phyloP scores from a whole-genome alignment of 371 early-diverging fungal genomes.

The Batkoa obscura region DNA sequence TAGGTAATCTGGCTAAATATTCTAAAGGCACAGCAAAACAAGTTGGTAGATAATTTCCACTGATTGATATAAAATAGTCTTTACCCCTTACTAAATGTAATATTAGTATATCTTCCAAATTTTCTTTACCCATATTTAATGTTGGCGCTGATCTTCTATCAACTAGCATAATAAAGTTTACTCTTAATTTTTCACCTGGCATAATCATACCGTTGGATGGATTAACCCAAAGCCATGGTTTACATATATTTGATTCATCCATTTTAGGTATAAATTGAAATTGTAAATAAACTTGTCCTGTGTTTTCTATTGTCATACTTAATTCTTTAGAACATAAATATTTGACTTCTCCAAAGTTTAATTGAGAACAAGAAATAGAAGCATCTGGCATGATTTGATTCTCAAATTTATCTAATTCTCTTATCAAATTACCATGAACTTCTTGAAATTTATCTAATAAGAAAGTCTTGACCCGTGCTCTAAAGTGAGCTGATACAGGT shows the following conservation, averaged over 20 bases:
- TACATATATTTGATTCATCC: constrained; percentile 23
- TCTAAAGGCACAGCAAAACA: constrained; percentile 57
- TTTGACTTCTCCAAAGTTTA: constrained; percentile 64
- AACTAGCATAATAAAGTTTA: constrained; percentile 43
- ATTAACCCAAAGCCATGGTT: constrained; percentile 44
- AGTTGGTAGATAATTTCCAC: constrained; percentile 45
- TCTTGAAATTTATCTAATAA: constrained; percentile 3
- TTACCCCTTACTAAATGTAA: constrained; percentile 58
- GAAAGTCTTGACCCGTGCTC: constrained; percentile 1
- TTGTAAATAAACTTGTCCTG: constrained; percentile 45
- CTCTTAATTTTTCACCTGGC: constrained; percentile 24
- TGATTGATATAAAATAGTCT: constrained; percentile 61
- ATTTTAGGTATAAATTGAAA: constrained; percentile 48
- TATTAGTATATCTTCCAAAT: constrained; percentile 59
- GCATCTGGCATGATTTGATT: constrained; percentile 64
- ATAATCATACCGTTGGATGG: constrained; percentile 43
- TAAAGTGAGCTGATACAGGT: constrained; percentile 61
- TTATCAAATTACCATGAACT: constrained; percentile 31
- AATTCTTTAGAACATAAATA: constrained; percentile 30
- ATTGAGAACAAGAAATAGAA: constrained; percentile 27
- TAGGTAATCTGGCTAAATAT: constrained; percentile 28
- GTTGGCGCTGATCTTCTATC: constrained; percentile 34
- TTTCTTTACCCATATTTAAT: constrained; percentile 40
- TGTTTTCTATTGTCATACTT: constrained; percentile 42
- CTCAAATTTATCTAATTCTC: constrained; percentile 54